phyloP scores from a whole-genome alignment of 805 yeast genomes.

The Myxozyma kluyveri region DNA sequence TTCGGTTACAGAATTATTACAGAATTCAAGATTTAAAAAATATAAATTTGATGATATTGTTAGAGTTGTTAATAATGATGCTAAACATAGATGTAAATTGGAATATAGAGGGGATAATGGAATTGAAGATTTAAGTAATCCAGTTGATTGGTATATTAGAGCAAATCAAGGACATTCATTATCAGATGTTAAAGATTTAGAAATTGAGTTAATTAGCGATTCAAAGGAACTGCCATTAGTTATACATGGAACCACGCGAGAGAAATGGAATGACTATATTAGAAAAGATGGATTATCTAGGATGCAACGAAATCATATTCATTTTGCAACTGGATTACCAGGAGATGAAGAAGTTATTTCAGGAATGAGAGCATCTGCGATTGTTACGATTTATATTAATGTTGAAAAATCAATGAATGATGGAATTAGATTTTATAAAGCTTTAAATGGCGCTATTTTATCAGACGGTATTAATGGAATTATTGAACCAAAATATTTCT shows the following conservation, averaged over 20 bases:
- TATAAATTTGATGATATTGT: constrained; percentile 58
- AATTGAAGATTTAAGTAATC: constrained; percentile 1
- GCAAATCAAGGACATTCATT: constrained; percentile 94
- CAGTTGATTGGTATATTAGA: constrained; percentile 48
- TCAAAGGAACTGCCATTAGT: constrained; percentile 50
- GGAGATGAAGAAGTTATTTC: constrained; percentile 52
- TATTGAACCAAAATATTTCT: constrained; percentile 48
- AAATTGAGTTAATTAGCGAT: constrained; percentile 42
- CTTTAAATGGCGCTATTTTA: constrained; percentile 73
- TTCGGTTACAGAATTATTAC: constrained; percentile 50
- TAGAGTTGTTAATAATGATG: constrained; percentile 60
- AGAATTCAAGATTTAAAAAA: constrained; percentile 57
- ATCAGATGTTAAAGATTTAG: constrained; percentile 41
- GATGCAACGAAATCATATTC: constrained; percentile 83
- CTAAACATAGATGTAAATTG: constrained; percentile 68
- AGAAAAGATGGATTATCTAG: constrained; percentile 54
- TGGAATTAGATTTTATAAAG: constrained; percentile 54
- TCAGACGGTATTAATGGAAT: constrained; percentile 62
- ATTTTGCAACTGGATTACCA: constrained; percentile 65
- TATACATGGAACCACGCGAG: constrained; percentile 75
- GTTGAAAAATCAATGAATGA: constrained; percentile 46
- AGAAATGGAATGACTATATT: constrained; percentile 42
- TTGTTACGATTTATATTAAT: constrained; percentile 64
- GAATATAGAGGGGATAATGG: constrained; percentile 33
- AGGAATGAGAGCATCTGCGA: constrained; percentile 66